phyloP scores from a whole-genome alignment of 257 asterid genomes.

The Ophiorrhiza pumila region DNA sequence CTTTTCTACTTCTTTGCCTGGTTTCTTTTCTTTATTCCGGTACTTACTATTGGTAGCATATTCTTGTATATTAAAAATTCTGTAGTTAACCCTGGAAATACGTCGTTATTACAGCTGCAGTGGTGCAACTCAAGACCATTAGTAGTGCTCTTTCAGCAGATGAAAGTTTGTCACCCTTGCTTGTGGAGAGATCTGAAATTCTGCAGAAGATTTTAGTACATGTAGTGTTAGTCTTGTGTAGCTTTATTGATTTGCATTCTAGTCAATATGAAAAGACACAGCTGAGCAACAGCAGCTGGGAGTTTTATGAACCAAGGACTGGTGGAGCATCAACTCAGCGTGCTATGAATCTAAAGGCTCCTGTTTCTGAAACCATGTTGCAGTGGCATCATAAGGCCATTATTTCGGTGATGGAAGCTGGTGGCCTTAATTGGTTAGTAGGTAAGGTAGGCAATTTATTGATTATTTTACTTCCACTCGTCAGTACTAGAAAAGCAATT shows the following conservation, averaged over 20 bases:
- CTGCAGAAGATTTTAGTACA: conserved; percentile 73
- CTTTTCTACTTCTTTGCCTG: neutral
- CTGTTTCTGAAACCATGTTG: conserved; percentile 46
- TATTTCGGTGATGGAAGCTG: conserved; percentile 94
- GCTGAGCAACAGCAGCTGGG: conserved; percentile 33
- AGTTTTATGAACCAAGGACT: conserved; percentile 34
- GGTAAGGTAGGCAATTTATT: conserved; percentile 84
- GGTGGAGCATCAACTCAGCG: conserved; percentile 33
- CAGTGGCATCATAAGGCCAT: conserved; percentile 85
- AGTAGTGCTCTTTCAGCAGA: conserved; percentile 74
- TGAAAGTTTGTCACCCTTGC: conserved; percentile 45
- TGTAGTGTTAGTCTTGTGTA: conserved; percentile 71
- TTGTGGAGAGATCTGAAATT: conserved; percentile 59
- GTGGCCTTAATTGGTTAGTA: conserved; percentile 98
- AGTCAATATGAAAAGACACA: conserved; percentile 39
- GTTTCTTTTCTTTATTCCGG: neutral
- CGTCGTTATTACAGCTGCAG: conserved; percentile 62
- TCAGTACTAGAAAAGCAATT: neutral
- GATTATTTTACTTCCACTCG: conserved; percentile 14
- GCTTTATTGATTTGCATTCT: conserved; percentile 57
- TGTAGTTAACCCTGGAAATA: conserved; percentile 8
- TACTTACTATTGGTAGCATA: neutral
- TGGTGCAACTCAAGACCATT: conserved; percentile 83
- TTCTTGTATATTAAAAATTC: neutral
- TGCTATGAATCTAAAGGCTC: conserved; percentile 33